Conservation (phyloP, 2,329 filamentous ascomycete species). For the Paraconiothyrium sp. region DNA sequence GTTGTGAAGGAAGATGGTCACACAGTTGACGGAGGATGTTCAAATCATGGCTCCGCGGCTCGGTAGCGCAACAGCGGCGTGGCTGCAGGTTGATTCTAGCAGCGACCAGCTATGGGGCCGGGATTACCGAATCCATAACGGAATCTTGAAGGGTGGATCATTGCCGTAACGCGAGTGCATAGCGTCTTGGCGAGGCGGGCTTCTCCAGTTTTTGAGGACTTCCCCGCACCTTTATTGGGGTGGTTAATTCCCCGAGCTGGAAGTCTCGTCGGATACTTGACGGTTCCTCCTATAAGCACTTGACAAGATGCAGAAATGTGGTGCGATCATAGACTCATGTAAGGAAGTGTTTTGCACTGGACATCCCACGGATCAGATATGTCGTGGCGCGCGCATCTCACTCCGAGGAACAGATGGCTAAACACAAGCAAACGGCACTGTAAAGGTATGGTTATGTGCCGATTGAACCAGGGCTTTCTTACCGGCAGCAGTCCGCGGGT, state of each 20-base stretch:
- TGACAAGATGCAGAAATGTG: neutral
- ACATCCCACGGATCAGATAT: neutral
- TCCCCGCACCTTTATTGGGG: conserved; percentile 7
- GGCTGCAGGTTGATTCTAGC: conserved; percentile 24
- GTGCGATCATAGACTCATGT: neutral
- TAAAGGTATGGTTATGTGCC: neutral
- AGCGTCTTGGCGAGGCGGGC: conserved; percentile 9
- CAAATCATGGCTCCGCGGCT: conserved; percentile 4
- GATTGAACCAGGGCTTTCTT: neutral
- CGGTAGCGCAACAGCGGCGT: conserved; percentile 29
- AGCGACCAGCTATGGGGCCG: conserved; percentile 26
- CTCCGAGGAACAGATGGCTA: too few species aligned
- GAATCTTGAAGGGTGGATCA: neutral
- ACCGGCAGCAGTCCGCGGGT: neutral
- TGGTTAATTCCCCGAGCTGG: neutral
- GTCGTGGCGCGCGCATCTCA: neutral
- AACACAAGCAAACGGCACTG: neutral
- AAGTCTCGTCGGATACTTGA: neutral
- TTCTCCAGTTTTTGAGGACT: conserved; percentile 8
- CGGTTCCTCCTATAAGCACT: neutral
- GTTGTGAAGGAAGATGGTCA: neutral
- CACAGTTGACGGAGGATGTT: neutral
- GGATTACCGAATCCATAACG: conserved; percentile 14
- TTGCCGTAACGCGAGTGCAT: conserved; percentile 4
- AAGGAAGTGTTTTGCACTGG: neutral